Conservation (phyloP, 2,329 filamentous ascomycete genomes). For the Pseudogymnoascus sp. region DNA sequence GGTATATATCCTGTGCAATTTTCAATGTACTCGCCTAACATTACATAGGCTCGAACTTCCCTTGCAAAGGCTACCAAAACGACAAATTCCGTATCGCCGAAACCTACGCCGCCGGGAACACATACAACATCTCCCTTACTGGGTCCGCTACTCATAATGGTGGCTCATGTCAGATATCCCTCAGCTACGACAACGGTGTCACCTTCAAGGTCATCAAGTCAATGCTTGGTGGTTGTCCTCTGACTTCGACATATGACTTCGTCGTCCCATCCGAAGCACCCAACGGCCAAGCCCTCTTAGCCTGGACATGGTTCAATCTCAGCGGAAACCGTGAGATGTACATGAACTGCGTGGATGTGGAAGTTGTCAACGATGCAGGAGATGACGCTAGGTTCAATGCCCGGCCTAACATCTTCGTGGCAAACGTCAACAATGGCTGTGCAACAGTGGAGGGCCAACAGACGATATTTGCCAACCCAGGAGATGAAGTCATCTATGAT, state of each 20-base stretch:
- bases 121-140: not conserved
- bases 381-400: conserved; percentile 29
- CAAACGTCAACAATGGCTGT: conserved; percentile 4
- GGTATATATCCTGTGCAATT: not conserved
- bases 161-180: conserved; percentile 51
- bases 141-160: conserved; percentile 44
- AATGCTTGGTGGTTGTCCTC: conserved; percentile 52
- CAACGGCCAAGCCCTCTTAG: conserved; percentile 21
- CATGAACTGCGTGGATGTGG: conserved; percentile 55
- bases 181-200: conserved; percentile 51
- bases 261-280: conserved; percentile 23
- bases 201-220: conserved; percentile 54
- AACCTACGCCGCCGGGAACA: not conserved
- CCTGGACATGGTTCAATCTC: conserved; percentile 49
- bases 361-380: conserved; percentile 14
- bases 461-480: not conserved
- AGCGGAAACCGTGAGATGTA: conserved; percentile 58
- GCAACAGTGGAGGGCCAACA: not conserved
- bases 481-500: not conserved
- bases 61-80: not conserved
- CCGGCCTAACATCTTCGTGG: conserved; percentile 50
- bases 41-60: conserved; percentile 3
- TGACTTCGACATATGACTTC: conserved; percentile 28
- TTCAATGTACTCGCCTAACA: not conserved
- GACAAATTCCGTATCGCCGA: not conserved